These are phyloP conservation scores for Rhizomucor miehei DNA, from an alignment of 371 early-diverging fungal species.

Conservation along the genomic window DNA sequence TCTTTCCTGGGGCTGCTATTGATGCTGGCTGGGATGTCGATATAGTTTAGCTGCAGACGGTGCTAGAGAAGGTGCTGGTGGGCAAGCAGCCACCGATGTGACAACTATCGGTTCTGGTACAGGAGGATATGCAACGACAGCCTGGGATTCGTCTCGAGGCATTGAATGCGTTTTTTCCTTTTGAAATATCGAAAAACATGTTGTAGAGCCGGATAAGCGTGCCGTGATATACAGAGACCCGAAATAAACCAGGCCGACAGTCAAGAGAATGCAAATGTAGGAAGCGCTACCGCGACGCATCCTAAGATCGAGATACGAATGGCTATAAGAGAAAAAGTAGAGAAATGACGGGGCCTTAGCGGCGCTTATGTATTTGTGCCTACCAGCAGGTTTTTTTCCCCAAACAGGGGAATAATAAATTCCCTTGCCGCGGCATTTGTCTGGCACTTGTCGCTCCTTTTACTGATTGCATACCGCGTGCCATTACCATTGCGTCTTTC, in stretches of 20 bases:
- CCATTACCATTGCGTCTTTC: too few species aligned
- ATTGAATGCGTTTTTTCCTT: not conserved
- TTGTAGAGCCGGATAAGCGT: not conserved
- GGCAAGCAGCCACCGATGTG: too few species aligned
- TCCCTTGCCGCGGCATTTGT: too few species aligned
- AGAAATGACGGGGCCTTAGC: too few species aligned
- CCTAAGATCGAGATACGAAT: not conserved
- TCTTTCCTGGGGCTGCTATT: not conserved
- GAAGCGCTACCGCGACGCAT: conserved; percentile 7
- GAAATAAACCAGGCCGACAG: conserved; percentile 12
- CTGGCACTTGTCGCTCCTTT: too few species aligned
- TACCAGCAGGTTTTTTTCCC: too few species aligned
- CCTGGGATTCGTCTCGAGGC: not conserved
- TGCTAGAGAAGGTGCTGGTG: too few species aligned
- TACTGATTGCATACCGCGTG: too few species aligned
- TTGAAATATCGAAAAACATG: not conserved
- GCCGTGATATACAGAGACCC: conserved; percentile 10
- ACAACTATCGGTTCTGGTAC: not conserved
- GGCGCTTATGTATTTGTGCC: too few species aligned
- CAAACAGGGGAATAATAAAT: too few species aligned
- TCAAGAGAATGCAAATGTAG: conserved; percentile 2
- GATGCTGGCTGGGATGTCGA: not conserved
- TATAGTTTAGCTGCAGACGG: not conserved
- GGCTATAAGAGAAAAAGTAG: too few species aligned
- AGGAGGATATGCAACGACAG: not conserved